These are phyloP conservation scores for Silene conica DNA, from an alignment of 148 eudicot genomes.

Conservation along the genomic window DNA sequence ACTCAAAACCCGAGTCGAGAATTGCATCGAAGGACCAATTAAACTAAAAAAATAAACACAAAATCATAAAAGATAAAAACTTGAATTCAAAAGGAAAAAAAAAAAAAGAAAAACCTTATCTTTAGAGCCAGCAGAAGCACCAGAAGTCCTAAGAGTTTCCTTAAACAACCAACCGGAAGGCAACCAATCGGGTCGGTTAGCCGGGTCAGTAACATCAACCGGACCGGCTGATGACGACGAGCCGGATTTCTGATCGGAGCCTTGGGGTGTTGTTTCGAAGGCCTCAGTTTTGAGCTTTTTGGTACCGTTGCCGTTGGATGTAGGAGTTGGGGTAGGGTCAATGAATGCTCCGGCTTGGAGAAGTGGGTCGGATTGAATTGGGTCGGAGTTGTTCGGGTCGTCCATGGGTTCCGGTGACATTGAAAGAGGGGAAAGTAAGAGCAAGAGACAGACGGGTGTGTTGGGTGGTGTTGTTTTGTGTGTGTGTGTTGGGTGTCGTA, in stretches of 20 bases:
- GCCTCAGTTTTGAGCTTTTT: background rate
- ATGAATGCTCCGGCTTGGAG: slow-evolving; percentile 31
- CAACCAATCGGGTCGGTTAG: slow-evolving; percentile 35
- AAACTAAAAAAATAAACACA: no score
- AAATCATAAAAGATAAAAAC: no score
- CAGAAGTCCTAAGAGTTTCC: slow-evolving; percentile 26
- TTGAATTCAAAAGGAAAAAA: background rate
- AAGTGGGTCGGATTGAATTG: slow-evolving; percentile 29
- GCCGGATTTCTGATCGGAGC: slow-evolving; percentile 12
- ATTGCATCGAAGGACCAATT: no score
- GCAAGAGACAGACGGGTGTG: background rate
- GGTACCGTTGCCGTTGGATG: slow-evolving; percentile 19
- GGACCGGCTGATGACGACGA: background rate
- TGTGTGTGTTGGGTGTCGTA: background rate
- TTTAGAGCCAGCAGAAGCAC: slow-evolving; percentile 39
- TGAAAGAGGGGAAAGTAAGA: background rate
- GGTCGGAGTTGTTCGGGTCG: slow-evolving; percentile 13
- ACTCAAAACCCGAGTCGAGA: slow-evolving; percentile 23
- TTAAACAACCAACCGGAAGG: slow-evolving; percentile 33
- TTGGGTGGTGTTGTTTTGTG: background rate
- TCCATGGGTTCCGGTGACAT: slow-evolving; percentile 17
- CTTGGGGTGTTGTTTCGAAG: background rate
- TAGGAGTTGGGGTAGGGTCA: slow-evolving; percentile 23
- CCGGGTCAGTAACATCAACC: background rate
- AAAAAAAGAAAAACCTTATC: slow-evolving; percentile 31